These are phyloP conservation scores for Cocos nucifera DNA, from an alignment of 176 grass and related monocot genomes.

Conservation along the genomic window DNA sequence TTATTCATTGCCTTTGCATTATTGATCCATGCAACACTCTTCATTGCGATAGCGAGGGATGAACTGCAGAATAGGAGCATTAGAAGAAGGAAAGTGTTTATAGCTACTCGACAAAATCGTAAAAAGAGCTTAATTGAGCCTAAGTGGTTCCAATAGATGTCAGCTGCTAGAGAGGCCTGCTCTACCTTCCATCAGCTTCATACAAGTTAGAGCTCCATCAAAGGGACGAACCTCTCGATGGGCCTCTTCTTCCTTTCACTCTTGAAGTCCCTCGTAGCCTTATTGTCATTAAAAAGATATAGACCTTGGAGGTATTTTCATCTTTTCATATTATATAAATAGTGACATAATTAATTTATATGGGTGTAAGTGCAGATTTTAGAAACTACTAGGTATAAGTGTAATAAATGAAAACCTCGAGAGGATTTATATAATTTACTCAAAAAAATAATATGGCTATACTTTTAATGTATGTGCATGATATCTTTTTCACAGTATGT, in stretches of 20 bases:
- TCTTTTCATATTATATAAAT: no score
- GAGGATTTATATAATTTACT: no score
- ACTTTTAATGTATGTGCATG: no score
- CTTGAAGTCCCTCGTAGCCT: slow-evolving; percentile 78
- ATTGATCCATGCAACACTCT: slow-evolving; percentile 70
- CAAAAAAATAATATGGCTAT: no score
- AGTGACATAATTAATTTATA: no score
- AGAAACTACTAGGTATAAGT: no score
- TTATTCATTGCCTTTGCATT: slow-evolving; percentile 93
- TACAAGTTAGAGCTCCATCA: slow-evolving; percentile 51
- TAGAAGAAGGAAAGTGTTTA: slow-evolving; percentile 82
- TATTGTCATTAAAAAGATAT: slow-evolving; percentile 22
- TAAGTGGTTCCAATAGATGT: slow-evolving; percentile 97
- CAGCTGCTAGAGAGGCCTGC: slow-evolving; percentile 68
- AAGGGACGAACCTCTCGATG: slow-evolving; percentile 56
- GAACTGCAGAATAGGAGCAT: slow-evolving; percentile 97
- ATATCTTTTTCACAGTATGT: no score
- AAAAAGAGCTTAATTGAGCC: slow-evolving; percentile 66
- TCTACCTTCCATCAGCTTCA: slow-evolving; percentile 83
- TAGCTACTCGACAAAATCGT: slow-evolving; percentile 48
- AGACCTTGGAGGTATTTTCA: no score
- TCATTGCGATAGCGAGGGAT: slow-evolving; percentile 64
- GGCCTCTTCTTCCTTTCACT: slow-evolving; percentile 76
- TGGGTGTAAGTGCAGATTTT: no score
- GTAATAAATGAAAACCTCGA: no score